Conservation (phyloP, 805 yeast genomes). For the Torulaspora quercuum region DNA sequence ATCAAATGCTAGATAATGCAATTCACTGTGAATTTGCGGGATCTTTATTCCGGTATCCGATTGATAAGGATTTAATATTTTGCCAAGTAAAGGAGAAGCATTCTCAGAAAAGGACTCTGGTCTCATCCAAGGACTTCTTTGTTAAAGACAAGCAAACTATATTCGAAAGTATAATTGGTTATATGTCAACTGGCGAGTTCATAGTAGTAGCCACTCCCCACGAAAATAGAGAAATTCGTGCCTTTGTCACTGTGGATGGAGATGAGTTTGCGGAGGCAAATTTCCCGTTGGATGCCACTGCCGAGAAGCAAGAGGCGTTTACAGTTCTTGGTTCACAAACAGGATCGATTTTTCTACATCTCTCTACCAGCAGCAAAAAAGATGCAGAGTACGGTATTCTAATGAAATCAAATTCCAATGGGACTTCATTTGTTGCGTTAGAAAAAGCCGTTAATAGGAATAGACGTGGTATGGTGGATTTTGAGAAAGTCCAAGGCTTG, state of each 20-base stretch:
- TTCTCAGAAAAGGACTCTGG: slow-evolving; percentile 33
- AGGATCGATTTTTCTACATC: slow-evolving; percentile 74
- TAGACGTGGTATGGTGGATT: slow-evolving; percentile 73
- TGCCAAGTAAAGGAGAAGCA: slow-evolving; percentile 52
- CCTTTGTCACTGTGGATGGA: slow-evolving; percentile 80
- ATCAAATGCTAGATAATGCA: slow-evolving; percentile 50
- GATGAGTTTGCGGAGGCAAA: slow-evolving; percentile 67
- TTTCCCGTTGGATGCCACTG: slow-evolving; percentile 63
- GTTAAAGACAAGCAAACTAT: slow-evolving; percentile 38
- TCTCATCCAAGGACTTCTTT: slow-evolving; percentile 56
- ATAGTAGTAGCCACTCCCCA: slow-evolving; percentile 65
- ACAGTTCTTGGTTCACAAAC: slow-evolving; percentile 74
- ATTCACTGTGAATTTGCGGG: slow-evolving; percentile 67
- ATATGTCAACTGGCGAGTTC: slow-evolving; percentile 66
- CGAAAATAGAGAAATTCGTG: slow-evolving; percentile 53
- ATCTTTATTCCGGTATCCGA: slow-evolving; percentile 43
- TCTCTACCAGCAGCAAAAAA: slow-evolving; percentile 55
- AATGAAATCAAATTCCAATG: slow-evolving; percentile 85
- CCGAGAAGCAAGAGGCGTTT: slow-evolving; percentile 63
- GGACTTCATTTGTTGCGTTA: slow-evolving; percentile 75
- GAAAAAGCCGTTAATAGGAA: slow-evolving; percentile 74
- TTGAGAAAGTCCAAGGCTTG: slow-evolving; percentile 73
- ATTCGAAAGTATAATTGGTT: slow-evolving; percentile 64
- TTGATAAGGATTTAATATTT: slow-evolving; percentile 52
- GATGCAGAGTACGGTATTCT: slow-evolving; percentile 70